Conservation (phyloP, 2,329 filamentous ascomycete species). For the Trichoderma guizhouense region DNA sequence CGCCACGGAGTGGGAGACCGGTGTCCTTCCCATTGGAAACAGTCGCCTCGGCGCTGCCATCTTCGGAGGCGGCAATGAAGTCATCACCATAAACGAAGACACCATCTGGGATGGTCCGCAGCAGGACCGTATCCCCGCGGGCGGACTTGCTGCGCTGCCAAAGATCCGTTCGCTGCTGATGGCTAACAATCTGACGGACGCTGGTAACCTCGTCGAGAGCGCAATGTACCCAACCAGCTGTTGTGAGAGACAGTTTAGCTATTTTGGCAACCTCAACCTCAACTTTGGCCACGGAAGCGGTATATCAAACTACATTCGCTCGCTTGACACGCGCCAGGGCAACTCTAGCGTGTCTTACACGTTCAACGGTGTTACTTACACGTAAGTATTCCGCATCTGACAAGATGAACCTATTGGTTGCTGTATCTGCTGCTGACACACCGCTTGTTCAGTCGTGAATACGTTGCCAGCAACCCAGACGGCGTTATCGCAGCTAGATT, state of each 20-base stretch:
- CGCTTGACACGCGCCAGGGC: conserved; percentile 36
- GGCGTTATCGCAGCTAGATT: conserved; percentile 35
- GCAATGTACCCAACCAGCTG: neutral
- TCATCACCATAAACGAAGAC: conserved; percentile 43
- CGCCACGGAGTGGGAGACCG: conserved; percentile 21
- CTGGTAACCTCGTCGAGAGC: conserved; percentile 31
- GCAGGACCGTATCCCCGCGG: conserved; percentile 35
- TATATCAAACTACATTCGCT: conserved; percentile 34
- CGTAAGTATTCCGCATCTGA: conserved; percentile 19
- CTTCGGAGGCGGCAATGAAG: conserved; percentile 39
- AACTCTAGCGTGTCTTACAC: conserved; percentile 35
- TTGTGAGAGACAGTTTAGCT: conserved; percentile 11
- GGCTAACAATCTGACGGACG: conserved; percentile 35
- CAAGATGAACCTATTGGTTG: neutral
- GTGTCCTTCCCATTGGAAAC: conserved; percentile 44
- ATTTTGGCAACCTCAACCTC: conserved; percentile 30
- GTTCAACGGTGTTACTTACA: conserved; percentile 29
- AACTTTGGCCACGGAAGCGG: conserved; percentile 32
- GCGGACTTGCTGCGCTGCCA: conserved; percentile 32
- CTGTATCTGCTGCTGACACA: neutral
- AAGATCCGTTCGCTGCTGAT: conserved; percentile 36
- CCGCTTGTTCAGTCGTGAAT: conserved; percentile 30
- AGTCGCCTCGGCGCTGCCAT: conserved; percentile 39
- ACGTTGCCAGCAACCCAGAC: conserved; percentile 38
- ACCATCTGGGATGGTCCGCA: conserved; percentile 41